Base-by-base conservation (phyloP, 495 filamentous ascomycete species). In the Acidiella bohemica region DNA sequence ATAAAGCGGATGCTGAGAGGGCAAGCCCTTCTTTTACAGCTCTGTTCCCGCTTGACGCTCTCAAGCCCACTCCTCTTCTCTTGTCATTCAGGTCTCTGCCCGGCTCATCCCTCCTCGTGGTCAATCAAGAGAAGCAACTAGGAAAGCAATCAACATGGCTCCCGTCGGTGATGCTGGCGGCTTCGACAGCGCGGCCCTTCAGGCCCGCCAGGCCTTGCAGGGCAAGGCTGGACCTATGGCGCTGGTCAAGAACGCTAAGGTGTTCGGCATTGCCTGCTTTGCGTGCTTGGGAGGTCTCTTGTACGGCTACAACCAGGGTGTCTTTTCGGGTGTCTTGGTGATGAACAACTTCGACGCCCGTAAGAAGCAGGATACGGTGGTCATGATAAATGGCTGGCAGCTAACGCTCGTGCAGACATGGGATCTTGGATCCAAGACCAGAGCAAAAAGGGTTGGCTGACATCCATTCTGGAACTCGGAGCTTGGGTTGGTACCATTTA, bases 401-500 rank as follows among this genome's bases (percentile, higher is more conserved):
- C 55, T 60, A 20, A 65, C 52, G 10, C 57, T 50, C 35, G 43
- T 54, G 50, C 53, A 67, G 67, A 80, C 35, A 84, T 83, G 68
- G 76, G 75, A 25, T 65, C 68, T 16, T 77, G 76, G 32, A 73
- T 68, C 41, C 51, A 61, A 0, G 67, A 81, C 49, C 68, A 72
- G 49, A 72, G 76, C 0, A 75, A 82, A 39, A 53, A 84, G 54
- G 81, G 81, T 21, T 84, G 81, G 76, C 63, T 86, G 34, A 82
- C 81, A 4, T 72, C 83, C 1, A 87, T 86, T 41, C 72, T 88
- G 47, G 74, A 87, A 49, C 69, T 92, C 3, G 83, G 83, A 56
- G 83, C 83, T 26, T 87, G 82, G 83, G 49, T 83, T 35, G 83
- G 84, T 7, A 77, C 80, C 0, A 66, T 88, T 33, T 68, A 80